Conservation (phyloP, 2,329 filamentous ascomycete genomes). For the Drechmeria coniospora region DNA sequence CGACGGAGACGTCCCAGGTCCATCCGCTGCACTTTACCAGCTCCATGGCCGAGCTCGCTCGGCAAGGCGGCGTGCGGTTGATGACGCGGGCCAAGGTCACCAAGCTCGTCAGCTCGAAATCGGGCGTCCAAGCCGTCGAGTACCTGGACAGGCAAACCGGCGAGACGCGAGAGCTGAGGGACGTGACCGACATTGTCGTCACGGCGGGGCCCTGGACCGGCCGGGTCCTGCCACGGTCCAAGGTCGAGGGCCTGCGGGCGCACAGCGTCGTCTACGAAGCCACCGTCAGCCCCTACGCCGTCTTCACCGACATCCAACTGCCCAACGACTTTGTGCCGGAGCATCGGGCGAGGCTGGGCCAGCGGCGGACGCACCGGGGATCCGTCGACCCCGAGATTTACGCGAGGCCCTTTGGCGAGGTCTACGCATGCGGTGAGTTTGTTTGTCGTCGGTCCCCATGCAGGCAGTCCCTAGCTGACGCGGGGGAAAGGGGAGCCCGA, state of each 20-base stretch:
- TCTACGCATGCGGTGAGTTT: slow-evolving; percentile 70
- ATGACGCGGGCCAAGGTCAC: slow-evolving; percentile 52
- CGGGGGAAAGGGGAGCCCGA: slow-evolving; percentile 55
- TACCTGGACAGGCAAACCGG: slow-evolving; percentile 34
- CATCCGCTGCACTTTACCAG: slow-evolving; percentile 87
- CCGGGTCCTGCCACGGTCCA: slow-evolving; percentile 38
- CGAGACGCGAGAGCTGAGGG: slow-evolving; percentile 19
- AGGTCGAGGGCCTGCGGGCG: slow-evolving; percentile 42
- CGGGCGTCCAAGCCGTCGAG: slow-evolving; percentile 44
- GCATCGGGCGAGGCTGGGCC: slow-evolving; percentile 29
- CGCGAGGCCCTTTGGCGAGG: slow-evolving; percentile 70
- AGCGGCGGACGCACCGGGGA: slow-evolving; percentile 39
- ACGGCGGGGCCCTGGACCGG: slow-evolving; percentile 50
- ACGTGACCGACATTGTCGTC: slow-evolving; percentile 38
- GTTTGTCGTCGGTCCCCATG: neutral
- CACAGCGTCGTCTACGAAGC: slow-evolving; percentile 52
- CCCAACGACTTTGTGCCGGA: slow-evolving; percentile 46
- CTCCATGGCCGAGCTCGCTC: slow-evolving; percentile 62
- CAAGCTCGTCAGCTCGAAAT: slow-evolving; percentile 39
- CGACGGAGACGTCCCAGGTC: slow-evolving; percentile 76
- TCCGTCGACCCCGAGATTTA: slow-evolving; percentile 85
- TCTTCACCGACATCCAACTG: slow-evolving; percentile 76
- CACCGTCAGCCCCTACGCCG: slow-evolving; percentile 54
- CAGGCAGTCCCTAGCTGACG: slow-evolving; percentile 1
- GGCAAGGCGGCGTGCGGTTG: slow-evolving; percentile 52